Evolutionary conservation across 805 yeast species (phyloP), one percentile per base, ranked within the genome.

Genomic region (Torulaspora indica): DNA sequence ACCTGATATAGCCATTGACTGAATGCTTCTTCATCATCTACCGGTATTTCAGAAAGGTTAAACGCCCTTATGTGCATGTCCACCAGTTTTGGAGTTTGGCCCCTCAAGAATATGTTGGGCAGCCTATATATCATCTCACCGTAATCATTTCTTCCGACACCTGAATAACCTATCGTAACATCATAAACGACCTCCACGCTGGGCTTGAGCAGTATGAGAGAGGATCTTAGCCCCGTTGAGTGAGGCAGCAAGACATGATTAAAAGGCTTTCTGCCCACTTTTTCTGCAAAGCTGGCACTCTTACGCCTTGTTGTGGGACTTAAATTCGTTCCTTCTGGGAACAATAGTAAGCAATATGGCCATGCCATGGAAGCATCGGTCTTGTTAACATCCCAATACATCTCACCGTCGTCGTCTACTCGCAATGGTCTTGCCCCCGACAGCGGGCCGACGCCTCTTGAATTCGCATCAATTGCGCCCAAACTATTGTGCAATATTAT

Each of bases 281-380:
- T 76, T 5, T 61, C 65, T 15, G 88, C 83, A 64, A 70, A 93
- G 6, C 61, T 70, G 13, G 69, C 71, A 7, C 90, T 78, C 46
- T 77, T 76, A 3, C 55, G 66, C 38, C 78, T 72, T 1, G 96
- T 87, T 47, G 77, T 74, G 4, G 71, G 72, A 30, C 93, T 81
- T 43, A 85, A 67, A 46, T 88, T 93, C 0, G 98, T 93, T 4
- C 98, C 98, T 64, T 93, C 98, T 1, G 98, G 98, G 66, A 84
- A 93, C 22, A 93, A 63, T 17, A 90, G 66, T 36, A 93, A 63
- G 73, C 83, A 79, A 50, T 82, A 81, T 3, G 85, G 82, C 77
- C 78, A 75, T 6, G 45, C 29, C 18, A 49, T 35, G 22, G 33
- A 13, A 17, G 35, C 42, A 27, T 31, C 38, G 12, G 43, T 35